Conservation (phyloP, 202 grass and related monocot species). For the Miscanthus sacchariflorus region DNA sequence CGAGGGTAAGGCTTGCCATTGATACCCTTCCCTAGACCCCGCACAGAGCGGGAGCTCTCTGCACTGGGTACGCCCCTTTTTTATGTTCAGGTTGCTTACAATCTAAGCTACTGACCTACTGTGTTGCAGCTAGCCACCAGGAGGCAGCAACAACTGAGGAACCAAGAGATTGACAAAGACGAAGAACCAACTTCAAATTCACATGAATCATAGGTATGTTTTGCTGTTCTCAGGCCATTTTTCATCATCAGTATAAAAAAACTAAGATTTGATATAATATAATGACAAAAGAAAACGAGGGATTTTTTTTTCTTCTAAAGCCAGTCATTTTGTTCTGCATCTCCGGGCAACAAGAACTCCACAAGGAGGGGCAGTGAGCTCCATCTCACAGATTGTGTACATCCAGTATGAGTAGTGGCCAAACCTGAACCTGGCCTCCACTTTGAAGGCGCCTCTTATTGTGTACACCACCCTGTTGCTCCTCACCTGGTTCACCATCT, state of each 20-base stretch:
- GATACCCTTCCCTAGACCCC: too few relatives aligned
- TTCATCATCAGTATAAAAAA: slow-evolving; percentile 23
- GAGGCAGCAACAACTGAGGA: slow-evolving; percentile 4
- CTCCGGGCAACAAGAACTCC: slow-evolving; percentile 74
- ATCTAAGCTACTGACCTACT: slow-evolving; percentile 30
- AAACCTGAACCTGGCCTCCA: slow-evolving; percentile 68
- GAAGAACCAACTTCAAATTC: slow-evolving; percentile 8
- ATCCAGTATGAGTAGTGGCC: slow-evolving; percentile 77
- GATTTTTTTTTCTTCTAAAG: slow-evolving; percentile 10
- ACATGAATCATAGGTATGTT: slow-evolving; percentile 34
- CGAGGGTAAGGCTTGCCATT: too few relatives aligned
- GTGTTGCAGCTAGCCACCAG: not conserved
- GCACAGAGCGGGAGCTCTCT: too few relatives aligned
- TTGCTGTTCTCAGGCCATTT: slow-evolving; percentile 20
- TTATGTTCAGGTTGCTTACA: slow-evolving; percentile 32
- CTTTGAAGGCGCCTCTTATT: slow-evolving; percentile 73
- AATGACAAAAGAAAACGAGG: not conserved
- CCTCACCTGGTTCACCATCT: slow-evolving; percentile 76
- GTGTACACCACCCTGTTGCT: slow-evolving; percentile 74
- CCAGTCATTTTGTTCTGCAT: slow-evolving; percentile 68
- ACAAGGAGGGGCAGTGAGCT: slow-evolving; percentile 81
- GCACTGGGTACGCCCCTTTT: too few relatives aligned
- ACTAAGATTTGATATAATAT: not conserved
- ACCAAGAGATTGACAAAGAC: slow-evolving; percentile 1
- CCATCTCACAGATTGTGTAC: slow-evolving; percentile 61